phyloP scores from a whole-genome alignment of 2,329 filamentous ascomycete species.

The Ceratocystis harringtonii region DNA sequence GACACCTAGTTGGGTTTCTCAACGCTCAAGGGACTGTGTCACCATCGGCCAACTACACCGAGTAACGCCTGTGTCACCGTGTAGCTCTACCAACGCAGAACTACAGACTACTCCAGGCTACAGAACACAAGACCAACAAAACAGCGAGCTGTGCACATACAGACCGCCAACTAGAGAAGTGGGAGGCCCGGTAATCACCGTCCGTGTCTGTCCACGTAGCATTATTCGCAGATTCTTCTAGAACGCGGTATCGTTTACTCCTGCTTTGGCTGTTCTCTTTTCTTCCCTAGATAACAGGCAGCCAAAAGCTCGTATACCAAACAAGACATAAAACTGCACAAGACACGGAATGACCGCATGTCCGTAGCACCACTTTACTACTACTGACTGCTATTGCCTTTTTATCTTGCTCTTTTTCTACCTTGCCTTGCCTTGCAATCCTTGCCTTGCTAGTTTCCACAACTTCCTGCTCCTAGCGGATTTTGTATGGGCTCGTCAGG shows the following conservation, averaged over 20 bases:
- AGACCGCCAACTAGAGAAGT: neutral
- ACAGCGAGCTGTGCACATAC: neutral
- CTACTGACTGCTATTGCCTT: neutral
- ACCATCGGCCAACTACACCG: constrained; percentile 1
- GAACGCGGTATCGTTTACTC: neutral
- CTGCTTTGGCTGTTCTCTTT: neutral
- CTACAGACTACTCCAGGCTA: neutral
- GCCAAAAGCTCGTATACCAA: neutral
- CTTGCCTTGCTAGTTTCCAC: constrained; percentile 1
- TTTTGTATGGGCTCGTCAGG: neutral
- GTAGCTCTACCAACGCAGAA: neutral
- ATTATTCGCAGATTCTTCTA: neutral
- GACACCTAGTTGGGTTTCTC: neutral
- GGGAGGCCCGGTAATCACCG: neutral
- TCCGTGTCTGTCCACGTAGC: neutral
- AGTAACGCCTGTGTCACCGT: neutral
- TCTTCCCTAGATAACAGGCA: neutral
- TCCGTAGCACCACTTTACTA: neutral
- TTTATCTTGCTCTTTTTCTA: neutral
- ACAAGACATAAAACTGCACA: neutral
- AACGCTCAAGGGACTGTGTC: neutral
- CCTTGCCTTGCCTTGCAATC: neutral
- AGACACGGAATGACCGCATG: neutral
- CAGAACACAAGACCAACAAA: neutral
- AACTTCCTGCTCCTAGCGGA: neutral